Conservation (phyloP, 2,329 filamentous ascomycete genomes). For the Trichoderma aggressivum region DNA sequence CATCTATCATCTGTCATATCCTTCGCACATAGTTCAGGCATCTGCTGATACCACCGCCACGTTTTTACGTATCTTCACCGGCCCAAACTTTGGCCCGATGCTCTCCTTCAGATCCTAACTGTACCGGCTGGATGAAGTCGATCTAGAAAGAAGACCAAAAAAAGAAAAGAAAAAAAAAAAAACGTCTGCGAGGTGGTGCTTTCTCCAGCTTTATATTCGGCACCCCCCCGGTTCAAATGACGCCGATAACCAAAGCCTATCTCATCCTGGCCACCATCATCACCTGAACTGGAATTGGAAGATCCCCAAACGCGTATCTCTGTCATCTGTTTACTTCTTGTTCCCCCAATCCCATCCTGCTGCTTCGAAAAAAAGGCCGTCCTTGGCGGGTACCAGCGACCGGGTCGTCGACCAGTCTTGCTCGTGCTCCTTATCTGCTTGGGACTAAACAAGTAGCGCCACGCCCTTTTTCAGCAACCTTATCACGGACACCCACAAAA, state of each 20-base stretch:
- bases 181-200: not conserved
- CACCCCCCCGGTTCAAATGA: slow-evolving; percentile 43
- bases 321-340: slow-evolving; percentile 11
- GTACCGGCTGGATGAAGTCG: not conserved
- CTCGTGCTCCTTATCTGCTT: slow-evolving; percentile 14
- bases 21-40: not conserved
- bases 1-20: slow-evolving; percentile 14
- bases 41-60: slow-evolving; percentile 8
- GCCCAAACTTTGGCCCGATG: slow-evolving; percentile 11
- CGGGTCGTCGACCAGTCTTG: slow-evolving; percentile 18
- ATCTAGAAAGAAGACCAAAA: not conserved
- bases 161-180: not conserved
- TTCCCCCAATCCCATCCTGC: not conserved
- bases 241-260: slow-evolving; percentile 57
- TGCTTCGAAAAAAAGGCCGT: not conserved
- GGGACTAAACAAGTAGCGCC: slow-evolving; percentile 18
- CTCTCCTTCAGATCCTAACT: slow-evolving; percentile 1
- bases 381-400: slow-evolving; percentile 17
- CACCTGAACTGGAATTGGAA: slow-evolving; percentile 49
- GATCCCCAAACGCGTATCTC: slow-evolving; percentile 10
- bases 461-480: slow-evolving; percentile 14
- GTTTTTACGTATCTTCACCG: not conserved
- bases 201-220: not conserved
- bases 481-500: slow-evolving; percentile 18
- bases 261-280: slow-evolving; percentile 52